Evolutionary conservation across 306 rosid species (phyloP).

Genomic region (Acacia crassicarpa): DNA sequence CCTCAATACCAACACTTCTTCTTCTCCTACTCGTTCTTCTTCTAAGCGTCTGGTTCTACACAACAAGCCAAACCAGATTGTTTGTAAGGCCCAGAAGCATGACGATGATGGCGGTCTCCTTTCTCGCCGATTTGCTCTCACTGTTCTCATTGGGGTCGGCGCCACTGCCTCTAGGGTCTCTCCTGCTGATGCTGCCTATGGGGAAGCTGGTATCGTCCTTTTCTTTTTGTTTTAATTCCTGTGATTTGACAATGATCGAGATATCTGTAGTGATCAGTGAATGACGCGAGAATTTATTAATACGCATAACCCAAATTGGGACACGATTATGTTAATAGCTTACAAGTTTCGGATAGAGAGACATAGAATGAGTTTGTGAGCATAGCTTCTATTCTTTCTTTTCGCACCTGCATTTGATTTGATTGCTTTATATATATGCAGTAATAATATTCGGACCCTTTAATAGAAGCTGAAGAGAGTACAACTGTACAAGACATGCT

Average conservation of each 20-base stretch:
- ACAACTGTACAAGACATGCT: neutral
- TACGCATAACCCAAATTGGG: too few species aligned
- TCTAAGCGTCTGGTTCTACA: conserved; percentile 55
- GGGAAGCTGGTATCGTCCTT: conserved; percentile 64
- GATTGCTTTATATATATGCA: too few species aligned
- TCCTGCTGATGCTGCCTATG: conserved; percentile 95
- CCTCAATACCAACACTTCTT: conserved; percentile 37
- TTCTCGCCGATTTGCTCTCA: conserved; percentile 87
- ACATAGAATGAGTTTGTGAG: neutral
- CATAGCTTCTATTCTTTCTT: too few species aligned
- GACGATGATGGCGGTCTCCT: conserved; percentile 45
- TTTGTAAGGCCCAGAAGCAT: conserved; percentile 85
- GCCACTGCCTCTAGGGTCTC: conserved; percentile 84
- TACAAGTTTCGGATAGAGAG: neutral
- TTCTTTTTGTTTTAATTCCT: neutral
- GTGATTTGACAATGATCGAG: neutral
- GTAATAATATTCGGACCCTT: too few species aligned
- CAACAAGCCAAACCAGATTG: conserved; percentile 53
- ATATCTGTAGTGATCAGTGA: neutral
- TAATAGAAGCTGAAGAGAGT: too few species aligned
- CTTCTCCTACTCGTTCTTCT: conserved; percentile 39
- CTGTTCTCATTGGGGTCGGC: conserved; percentile 79
- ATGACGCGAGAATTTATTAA: neutral
- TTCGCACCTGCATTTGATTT: too few species aligned
- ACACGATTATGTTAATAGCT: too few species aligned